Evolutionary conservation across 2,329 filamentous ascomycete genomes (phyloP).

Genomic region (Dothideomycetes sp.): DNA sequence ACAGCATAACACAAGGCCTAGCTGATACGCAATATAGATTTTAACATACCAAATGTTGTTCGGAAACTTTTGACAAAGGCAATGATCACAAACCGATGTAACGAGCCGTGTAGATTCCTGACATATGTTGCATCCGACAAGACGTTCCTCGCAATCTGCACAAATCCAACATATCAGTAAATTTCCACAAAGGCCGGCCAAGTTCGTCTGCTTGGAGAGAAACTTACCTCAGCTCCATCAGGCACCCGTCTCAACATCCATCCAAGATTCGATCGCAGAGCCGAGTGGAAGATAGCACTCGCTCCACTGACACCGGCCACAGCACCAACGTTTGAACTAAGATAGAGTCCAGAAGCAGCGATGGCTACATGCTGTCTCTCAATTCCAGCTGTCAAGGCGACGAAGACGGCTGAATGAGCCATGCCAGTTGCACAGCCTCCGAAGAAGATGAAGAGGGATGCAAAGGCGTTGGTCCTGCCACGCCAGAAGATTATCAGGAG

Average conservation of each 20-base stretch:
- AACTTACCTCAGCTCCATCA: constrained; percentile 22
- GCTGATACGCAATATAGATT: not conserved
- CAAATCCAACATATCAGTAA: constrained; percentile 15
- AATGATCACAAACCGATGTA: constrained; percentile 2
- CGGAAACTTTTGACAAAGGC: constrained; percentile 1
- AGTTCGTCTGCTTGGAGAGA: not conserved
- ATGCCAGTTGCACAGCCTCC: constrained; percentile 45
- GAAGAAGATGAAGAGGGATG: constrained; percentile 53
- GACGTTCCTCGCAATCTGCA: constrained; percentile 5
- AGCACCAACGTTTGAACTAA: constrained; percentile 36
- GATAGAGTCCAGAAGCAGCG: constrained; percentile 40
- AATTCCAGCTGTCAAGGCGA: constrained; percentile 41
- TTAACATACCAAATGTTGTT: constrained; percentile 6
- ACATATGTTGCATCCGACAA: constrained; percentile 26
- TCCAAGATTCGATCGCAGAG: constrained; percentile 27
- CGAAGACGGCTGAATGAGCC: constrained; percentile 38
- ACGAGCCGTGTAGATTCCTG: constrained; percentile 25
- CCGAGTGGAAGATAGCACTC: constrained; percentile 30
- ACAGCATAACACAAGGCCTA: not conserved
- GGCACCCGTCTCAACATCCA: constrained; percentile 24
- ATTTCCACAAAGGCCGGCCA: not conserved
- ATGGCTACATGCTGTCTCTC: constrained; percentile 40
- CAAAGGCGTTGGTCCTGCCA: constrained; percentile 46
- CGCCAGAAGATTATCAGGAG: constrained; percentile 50
- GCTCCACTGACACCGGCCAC: constrained; percentile 32